A percentile compares a stretch with the other conserved stretches of the same genome.
These are phyloP conservation scores for Microbotryomycetes sp. DNA, from an alignment of 1,284 basidiomycete species.

Conservation along the genomic window DNA sequence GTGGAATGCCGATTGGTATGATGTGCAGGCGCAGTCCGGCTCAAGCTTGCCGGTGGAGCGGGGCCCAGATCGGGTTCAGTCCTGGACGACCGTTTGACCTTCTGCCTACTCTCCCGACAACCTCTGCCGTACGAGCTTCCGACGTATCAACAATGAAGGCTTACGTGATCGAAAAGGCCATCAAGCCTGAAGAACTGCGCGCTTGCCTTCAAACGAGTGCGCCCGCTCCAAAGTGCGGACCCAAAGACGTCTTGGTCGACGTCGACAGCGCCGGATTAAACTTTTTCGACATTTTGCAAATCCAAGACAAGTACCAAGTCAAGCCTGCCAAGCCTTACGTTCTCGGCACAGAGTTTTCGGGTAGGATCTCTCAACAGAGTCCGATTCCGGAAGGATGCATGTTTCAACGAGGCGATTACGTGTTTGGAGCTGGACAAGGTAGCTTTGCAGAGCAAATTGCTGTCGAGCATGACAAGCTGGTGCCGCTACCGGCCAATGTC, in stretches of 20 bases:
- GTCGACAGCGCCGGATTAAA: constrained; percentile 60
- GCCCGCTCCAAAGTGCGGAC: constrained; percentile 52
- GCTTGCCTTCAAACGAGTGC: constrained; percentile 48
- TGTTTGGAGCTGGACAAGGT: constrained; percentile 81
- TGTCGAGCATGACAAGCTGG: constrained; percentile 48
- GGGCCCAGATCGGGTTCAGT: too few species aligned
- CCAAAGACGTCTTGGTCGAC: constrained; percentile 67
- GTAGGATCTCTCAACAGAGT: constrained; percentile 61
- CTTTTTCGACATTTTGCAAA: constrained; percentile 61
- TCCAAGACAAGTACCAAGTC: constrained; percentile 78
- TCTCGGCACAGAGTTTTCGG: constrained; percentile 77
- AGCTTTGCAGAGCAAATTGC: constrained; percentile 67
- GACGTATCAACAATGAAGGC: constrained; percentile 75
- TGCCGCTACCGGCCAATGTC: constrained; percentile 58
- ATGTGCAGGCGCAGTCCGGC: too few species aligned
- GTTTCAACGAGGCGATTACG: constrained; percentile 72
- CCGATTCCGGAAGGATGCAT: constrained; percentile 75
- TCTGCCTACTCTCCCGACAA: too few species aligned
- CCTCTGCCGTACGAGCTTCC: too few species aligned
- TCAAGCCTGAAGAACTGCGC: constrained; percentile 51
- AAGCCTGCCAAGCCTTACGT: constrained; percentile 77
- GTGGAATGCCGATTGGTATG: too few species aligned
- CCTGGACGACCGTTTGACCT: too few species aligned
- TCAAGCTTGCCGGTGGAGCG: too few species aligned
- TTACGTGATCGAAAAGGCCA: constrained; percentile 61